Conservation (phyloP, 2,329 filamentous ascomycete genomes). For the Madurella mycetomatis region DNA sequence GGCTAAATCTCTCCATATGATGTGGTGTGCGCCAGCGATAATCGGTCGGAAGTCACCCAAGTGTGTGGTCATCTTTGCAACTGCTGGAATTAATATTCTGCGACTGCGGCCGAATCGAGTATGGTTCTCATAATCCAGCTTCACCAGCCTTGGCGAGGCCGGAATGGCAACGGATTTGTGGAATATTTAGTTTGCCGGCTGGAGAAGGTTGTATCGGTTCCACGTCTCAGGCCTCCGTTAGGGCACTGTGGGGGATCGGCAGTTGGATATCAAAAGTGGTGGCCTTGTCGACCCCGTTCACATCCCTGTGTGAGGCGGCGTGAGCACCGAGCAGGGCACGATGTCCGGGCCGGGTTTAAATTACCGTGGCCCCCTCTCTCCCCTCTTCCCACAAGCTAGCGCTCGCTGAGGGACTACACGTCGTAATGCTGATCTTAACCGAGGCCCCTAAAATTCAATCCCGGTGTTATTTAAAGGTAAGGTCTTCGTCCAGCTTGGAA, state of each 20-base stretch:
- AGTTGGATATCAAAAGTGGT: conserved; percentile 2
- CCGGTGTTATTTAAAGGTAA: conserved; percentile 13
- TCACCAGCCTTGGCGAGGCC: conserved; percentile 6
- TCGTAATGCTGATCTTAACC: neutral
- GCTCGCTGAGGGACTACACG: neutral
- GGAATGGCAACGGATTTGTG: conserved; percentile 15
- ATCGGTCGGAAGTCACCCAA: neutral
- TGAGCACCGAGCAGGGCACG: neutral
- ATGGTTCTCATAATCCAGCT: neutral
- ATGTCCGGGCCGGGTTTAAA: neutral
- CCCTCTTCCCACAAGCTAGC: too few species aligned
- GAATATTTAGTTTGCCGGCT: conserved; percentile 9
- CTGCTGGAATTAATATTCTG: conserved; percentile 15
- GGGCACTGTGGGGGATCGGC: conserved; percentile 9
- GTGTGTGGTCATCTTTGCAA: conserved; percentile 3
- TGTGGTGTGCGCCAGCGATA: conserved; percentile 6
- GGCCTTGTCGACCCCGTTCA: neutral
- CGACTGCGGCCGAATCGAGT: neutral
- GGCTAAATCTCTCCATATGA: conserved; percentile 17
- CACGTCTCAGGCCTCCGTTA: neutral
- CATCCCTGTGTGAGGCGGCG: neutral
- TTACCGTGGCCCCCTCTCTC: neutral
- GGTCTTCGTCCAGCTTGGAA: conserved; percentile 32
- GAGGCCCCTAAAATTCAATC: neutral
- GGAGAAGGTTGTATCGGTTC: conserved; percentile 7